phyloP scores from a whole-genome alignment of 2,329 filamentous ascomycete species.

The Colletotrichum tanaceti region DNA sequence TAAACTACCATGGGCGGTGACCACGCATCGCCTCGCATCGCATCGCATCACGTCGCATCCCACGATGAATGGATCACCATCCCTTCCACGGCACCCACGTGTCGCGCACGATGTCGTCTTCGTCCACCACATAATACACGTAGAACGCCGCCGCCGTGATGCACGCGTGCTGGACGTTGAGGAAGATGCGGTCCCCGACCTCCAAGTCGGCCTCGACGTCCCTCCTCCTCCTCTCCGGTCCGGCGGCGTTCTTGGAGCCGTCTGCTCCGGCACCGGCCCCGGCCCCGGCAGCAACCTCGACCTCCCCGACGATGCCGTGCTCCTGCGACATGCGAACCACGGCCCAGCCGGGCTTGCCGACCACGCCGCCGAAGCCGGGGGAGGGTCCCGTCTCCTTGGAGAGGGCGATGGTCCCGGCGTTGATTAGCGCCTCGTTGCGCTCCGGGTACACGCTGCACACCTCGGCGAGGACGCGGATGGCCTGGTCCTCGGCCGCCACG shows the following conservation, averaged over 20 bases:
- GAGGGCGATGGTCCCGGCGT: constrained; percentile 51
- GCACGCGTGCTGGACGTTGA: constrained; percentile 51
- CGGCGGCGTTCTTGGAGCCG: constrained; percentile 36
- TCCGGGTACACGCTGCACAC: constrained; percentile 54
- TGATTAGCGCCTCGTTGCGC: constrained; percentile 53
- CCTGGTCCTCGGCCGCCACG: constrained; percentile 46
- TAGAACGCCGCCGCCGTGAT: constrained; percentile 53
- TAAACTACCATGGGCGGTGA: too few relatives aligned
- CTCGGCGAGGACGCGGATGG: constrained; percentile 49
- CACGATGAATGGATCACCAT: constrained; percentile 43
- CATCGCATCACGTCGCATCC: too few relatives aligned
- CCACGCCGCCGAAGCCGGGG: constrained; percentile 48
- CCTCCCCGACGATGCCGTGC: constrained; percentile 50
- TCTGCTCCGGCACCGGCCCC: too few relatives aligned
- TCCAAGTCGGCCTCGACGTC: constrained; percentile 46
- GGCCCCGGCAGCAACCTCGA: background rate
- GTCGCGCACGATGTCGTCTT: constrained; percentile 49
- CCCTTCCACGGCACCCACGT: constrained; percentile 55
- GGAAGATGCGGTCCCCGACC: constrained; percentile 49
- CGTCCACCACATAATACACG: constrained; percentile 52
- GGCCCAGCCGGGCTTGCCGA: constrained; percentile 47
- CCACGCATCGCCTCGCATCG: too few relatives aligned
- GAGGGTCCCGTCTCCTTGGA: constrained; percentile 50
- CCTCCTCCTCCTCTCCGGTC: constrained; percentile 22
- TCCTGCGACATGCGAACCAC: constrained; percentile 53